phyloP scores from a whole-genome alignment of 2,329 filamentous ascomycete genomes.

The Aspergillus pseudonomiae region DNA sequence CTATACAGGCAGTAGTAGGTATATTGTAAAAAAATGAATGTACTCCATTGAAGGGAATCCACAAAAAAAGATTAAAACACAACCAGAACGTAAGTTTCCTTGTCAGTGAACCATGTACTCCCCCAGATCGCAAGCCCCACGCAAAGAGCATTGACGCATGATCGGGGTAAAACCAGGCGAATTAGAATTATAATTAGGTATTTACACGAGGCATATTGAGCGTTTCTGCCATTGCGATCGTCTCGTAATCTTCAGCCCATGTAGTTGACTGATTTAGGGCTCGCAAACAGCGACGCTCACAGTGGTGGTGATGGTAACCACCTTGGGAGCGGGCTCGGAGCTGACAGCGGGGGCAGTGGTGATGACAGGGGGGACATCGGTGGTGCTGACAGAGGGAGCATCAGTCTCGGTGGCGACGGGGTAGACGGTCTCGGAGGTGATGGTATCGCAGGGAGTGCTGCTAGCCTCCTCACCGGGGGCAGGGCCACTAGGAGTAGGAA shows the following conservation, averaged over 20 bases:
- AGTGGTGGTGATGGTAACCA: constrained; percentile 28
- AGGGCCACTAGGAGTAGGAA: not conserved
- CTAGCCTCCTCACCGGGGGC: constrained; percentile 4
- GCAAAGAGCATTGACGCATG: constrained; percentile 6
- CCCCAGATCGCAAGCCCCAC: constrained; percentile 5
- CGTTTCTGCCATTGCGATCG: constrained; percentile 29
- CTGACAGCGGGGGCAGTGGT: constrained; percentile 21
- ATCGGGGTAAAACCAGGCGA: constrained; percentile 13
- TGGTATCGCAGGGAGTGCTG: constrained; percentile 14
- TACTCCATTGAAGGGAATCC: constrained; percentile 33
- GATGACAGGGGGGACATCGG: constrained; percentile 18
- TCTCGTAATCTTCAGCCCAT: constrained; percentile 25
- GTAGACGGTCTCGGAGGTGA: constrained; percentile 16
- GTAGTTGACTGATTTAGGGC: constrained; percentile 14
- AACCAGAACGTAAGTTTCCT: constrained; percentile 18
- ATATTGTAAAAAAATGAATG: constrained; percentile 25
- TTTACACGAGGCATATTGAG: constrained; percentile 32
- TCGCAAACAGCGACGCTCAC: constrained; percentile 28
- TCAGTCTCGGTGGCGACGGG: constrained; percentile 15
- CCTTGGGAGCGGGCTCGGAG: constrained; percentile 17
- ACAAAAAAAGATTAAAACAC: constrained; percentile 14
- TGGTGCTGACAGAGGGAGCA: constrained; percentile 9
- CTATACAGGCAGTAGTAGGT: constrained; percentile 14
- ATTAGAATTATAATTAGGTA: constrained; percentile 41
- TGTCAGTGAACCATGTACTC: constrained; percentile 4